These are phyloP conservation scores for Deinandra increscens DNA, from an alignment of 129 eudicot genomes.

Conservation along the genomic window DNA sequence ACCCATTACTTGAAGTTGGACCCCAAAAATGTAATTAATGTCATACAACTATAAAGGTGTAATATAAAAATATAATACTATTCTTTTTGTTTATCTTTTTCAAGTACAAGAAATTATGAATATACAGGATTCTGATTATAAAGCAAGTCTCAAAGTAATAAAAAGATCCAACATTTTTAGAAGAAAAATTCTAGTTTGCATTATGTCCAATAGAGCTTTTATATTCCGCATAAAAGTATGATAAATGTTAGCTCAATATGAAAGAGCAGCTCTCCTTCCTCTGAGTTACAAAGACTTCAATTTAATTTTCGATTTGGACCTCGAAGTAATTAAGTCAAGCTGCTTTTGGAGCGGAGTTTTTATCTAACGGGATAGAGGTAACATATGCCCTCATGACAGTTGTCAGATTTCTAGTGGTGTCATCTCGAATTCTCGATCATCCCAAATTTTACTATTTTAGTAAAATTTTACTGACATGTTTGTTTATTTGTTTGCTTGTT, in stretches of 20 bases:
- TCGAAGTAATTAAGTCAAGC: too few species aligned
- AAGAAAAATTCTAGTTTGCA: conserved; percentile 1
- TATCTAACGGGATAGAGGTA: too few species aligned
- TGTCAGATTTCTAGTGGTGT: too few species aligned
- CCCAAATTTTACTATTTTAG: too few species aligned
- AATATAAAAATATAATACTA: not conserved
- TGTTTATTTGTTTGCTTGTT: not conserved
- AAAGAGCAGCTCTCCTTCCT: too few species aligned
- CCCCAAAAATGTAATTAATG: conserved; percentile 25
- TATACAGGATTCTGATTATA: not conserved
- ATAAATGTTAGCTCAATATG: not conserved
- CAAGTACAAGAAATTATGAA: not conserved
- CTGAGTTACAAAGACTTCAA: too few species aligned
- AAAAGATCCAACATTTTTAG: not conserved
- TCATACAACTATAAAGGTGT: not conserved
- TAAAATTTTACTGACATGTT: too few species aligned
- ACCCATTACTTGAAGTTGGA: conserved; percentile 18
- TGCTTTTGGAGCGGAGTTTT: too few species aligned
- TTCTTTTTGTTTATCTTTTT: not conserved
- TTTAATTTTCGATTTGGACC: too few species aligned
- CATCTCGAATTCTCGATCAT: too few species aligned
- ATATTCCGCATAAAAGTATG: not conserved
- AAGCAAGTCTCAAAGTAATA: not conserved
- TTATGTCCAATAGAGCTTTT: not conserved
- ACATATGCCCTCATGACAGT: too few species aligned